Percentiles rank a stretch among this genome's conserved stretches.
Evolutionary conservation across 2,329 filamentous ascomycete genomes (phyloP).

Genomic region (Arthrobotrys conoides): DNA sequence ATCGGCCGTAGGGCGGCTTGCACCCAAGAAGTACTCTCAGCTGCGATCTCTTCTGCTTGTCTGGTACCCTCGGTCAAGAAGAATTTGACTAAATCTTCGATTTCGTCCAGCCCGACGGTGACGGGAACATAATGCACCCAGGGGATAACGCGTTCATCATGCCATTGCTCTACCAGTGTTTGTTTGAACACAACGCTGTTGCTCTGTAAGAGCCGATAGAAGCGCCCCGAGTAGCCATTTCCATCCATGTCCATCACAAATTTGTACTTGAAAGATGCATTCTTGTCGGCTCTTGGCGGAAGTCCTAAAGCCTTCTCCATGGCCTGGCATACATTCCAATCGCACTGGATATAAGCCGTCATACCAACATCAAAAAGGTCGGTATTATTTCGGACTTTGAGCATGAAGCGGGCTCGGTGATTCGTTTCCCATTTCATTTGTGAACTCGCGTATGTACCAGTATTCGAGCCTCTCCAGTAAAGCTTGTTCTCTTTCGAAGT

Average conservation of each 20-base stretch:
- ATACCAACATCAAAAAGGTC: conserved; percentile 30
- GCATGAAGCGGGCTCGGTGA: conserved; percentile 21
- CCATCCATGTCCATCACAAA: conserved; percentile 34
- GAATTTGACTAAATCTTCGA: conserved; percentile 20
- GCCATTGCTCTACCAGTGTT: conserved; percentile 28
- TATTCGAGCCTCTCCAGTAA: conserved; percentile 29
- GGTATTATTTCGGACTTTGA: conserved; percentile 21
- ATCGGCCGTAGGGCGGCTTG: conserved; percentile 7
- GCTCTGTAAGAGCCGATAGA: conserved; percentile 19
- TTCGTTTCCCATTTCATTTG: conserved; percentile 27
- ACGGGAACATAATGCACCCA: conserved; percentile 32
- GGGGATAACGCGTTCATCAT: conserved; percentile 22
- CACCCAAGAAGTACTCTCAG: conserved; percentile 16
- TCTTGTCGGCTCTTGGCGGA: conserved; percentile 6
- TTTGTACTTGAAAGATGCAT: conserved; percentile 22
- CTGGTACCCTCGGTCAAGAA: not conserved
- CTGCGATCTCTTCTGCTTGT: conserved; percentile 8
- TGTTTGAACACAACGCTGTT: conserved; percentile 35
- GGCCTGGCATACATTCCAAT: conserved; percentile 4
- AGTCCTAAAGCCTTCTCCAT: conserved; percentile 7
- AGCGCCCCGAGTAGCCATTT: conserved; percentile 29
- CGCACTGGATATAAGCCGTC: conserved; percentile 31
- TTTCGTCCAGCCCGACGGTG: conserved; percentile 9
- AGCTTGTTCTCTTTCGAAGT: conserved; percentile 22
- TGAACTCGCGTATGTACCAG: conserved; percentile 9